Evolutionary conservation across 2,329 filamentous ascomycete genomes (phyloP).

Genomic region (Hypomyces perniciosus): DNA sequence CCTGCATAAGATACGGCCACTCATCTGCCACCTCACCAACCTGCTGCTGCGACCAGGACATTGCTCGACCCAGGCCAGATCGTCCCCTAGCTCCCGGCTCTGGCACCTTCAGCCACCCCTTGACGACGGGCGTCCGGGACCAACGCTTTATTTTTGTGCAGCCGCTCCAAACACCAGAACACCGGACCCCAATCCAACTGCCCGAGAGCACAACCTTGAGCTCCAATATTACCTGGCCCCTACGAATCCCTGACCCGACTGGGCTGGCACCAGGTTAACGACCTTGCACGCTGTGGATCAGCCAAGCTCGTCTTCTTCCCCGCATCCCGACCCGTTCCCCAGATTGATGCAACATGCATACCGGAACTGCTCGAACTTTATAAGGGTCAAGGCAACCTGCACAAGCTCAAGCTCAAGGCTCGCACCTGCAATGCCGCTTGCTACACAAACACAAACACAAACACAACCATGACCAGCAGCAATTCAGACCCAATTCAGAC

Average conservation of each 20-base stretch:
- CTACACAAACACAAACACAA: slow-evolving; percentile 15
- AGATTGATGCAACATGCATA: slow-evolving; percentile 31
- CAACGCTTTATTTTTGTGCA: slow-evolving; percentile 5
- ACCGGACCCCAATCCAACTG: slow-evolving; percentile 3
- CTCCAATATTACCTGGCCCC: background rate
- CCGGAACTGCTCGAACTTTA: slow-evolving; percentile 27
- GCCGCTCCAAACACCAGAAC: slow-evolving; percentile 6
- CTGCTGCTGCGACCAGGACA: slow-evolving; percentile 12
- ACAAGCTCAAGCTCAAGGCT: slow-evolving; percentile 19
- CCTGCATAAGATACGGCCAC: slow-evolving; percentile 10
- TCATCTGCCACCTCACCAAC: slow-evolving; percentile 14
- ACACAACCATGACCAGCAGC: slow-evolving; percentile 21
- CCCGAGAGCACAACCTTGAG: slow-evolving; percentile 3
- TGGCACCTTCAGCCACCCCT: slow-evolving; percentile 9
- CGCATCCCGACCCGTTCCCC: slow-evolving; percentile 17
- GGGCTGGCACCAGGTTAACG: slow-evolving; percentile 1
- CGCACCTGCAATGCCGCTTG: slow-evolving; percentile 19
- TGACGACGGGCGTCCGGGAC: slow-evolving; percentile 3
- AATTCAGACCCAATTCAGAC: slow-evolving; percentile 21
- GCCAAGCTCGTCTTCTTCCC: slow-evolving; percentile 10
- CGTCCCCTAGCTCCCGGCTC: slow-evolving; percentile 8
- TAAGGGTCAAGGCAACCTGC: slow-evolving; percentile 33
- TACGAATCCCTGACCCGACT: background rate
- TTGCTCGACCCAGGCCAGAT: slow-evolving; percentile 12
- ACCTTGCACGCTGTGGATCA: slow-evolving; percentile 10